Conservation (phyloP, 345 rosid genomes). For the Syzygium aromaticum region DNA sequence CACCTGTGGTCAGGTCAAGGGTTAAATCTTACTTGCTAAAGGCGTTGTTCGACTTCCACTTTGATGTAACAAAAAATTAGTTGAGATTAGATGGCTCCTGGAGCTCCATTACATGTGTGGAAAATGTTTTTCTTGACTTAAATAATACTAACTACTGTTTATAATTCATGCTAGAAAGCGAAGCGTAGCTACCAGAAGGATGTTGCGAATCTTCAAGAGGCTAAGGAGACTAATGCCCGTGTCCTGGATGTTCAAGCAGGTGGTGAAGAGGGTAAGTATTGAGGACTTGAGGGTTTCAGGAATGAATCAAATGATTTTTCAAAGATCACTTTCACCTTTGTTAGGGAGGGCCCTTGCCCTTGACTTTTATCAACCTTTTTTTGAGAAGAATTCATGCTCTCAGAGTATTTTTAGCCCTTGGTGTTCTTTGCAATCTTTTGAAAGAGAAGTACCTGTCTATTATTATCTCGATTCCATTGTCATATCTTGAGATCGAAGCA, state of each 20-base stretch:
- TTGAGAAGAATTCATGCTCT: neutral
- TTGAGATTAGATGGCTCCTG: neutral
- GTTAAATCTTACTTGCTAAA: neutral
- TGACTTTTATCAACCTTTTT: neutral
- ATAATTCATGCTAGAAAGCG: slow-evolving; percentile 67
- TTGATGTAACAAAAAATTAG: neutral
- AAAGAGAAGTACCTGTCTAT: neutral
- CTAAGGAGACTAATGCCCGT: slow-evolving; percentile 35
- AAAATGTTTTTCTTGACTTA: neutral
- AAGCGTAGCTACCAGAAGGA: slow-evolving; percentile 93
- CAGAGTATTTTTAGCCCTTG: neutral
- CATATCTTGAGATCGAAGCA: neutral
- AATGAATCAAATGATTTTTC: neutral
- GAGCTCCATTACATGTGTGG: neutral
- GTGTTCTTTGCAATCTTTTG: neutral
- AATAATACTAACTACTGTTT: neutral
- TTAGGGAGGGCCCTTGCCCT: neutral
- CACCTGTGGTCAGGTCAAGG: neutral
- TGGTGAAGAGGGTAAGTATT: slow-evolving; percentile 46
- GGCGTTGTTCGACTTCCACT: neutral
- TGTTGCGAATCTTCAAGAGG: slow-evolving; percentile 46
- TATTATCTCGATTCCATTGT: no score
- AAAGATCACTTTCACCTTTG: neutral
- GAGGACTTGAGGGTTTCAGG: neutral
- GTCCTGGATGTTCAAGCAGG: slow-evolving; percentile 39